phyloP scores from a whole-genome alignment of 441 rosid genomes.

The Adansonia rubrostipa region DNA sequence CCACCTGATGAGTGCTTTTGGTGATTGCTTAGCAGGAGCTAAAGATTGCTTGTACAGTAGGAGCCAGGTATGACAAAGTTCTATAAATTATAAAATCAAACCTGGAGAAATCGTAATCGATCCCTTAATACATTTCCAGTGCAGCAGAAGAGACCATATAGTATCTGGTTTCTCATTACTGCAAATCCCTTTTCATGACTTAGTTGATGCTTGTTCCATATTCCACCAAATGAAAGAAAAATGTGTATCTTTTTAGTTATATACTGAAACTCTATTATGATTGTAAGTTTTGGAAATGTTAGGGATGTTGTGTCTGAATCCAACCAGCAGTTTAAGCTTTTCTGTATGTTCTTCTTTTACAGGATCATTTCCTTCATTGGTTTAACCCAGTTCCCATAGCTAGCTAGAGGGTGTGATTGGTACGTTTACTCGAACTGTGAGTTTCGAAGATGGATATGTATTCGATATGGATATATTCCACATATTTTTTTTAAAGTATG shows the following conservation, averaged over 20 bases:
- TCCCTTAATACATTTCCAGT: slow-evolving; percentile 31
- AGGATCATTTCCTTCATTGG: not conserved
- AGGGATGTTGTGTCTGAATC: slow-evolving; percentile 26
- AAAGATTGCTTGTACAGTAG: slow-evolving; percentile 36
- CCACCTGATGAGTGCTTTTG: slow-evolving; percentile 26
- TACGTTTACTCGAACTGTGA: too few species aligned
- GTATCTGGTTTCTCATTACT: slow-evolving; percentile 27
- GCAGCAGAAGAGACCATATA: slow-evolving; percentile 27
- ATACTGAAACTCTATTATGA: slow-evolving; percentile 23
- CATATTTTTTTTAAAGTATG: too few species aligned
- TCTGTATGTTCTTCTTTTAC: not conserved
- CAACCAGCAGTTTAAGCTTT: slow-evolving; percentile 1
- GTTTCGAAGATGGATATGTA: too few species aligned
- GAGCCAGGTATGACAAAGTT: slow-evolving; percentile 40
- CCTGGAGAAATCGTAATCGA: slow-evolving; percentile 34
- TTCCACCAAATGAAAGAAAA: not conserved
- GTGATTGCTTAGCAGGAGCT: slow-evolving; percentile 28
- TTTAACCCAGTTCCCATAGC: not conserved
- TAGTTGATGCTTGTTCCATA: slow-evolving; percentile 29
- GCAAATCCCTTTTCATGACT: slow-evolving; percentile 27
- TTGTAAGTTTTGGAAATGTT: slow-evolving; percentile 28
- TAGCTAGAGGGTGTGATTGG: not conserved
- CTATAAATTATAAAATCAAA: slow-evolving; percentile 24
- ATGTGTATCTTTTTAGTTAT: slow-evolving; percentile 27
- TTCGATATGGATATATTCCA: too few species aligned